Evolutionary conservation across 2,329 filamentous ascomycete genomes (phyloP), one percentile per base, ranked within the genome.

Genomic region (Phialophora verrucosa): DNA sequence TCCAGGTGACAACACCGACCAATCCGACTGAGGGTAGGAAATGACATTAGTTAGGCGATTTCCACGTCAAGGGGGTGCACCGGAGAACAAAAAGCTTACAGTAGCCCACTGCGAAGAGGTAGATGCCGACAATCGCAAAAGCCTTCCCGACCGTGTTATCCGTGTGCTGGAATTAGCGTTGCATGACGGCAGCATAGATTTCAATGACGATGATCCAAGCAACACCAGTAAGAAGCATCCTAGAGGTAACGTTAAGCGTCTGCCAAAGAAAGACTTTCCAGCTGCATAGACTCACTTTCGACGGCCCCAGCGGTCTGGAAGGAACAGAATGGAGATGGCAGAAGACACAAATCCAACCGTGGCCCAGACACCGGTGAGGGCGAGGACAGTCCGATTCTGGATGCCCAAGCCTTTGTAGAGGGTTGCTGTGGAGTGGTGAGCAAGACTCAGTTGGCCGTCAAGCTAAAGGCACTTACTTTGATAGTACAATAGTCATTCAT

Each of bases 271-370:
- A 29, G 4, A 7, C 27, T 29, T 29, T 25, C 23, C 23, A 25
- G 27, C 3, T 5, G 27, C 27, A 29, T 29, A 29, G 27, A 29
- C 27, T 29, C 27, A 29, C 31, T 58, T 62, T 63, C 85, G 80
- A 35, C 84, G 82, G 42, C 85, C 85, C 84, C 84, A 87, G 72
- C 84, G 83, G 72, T 87, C 85, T 0, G 83, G 83, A n/a, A 87
- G 75, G 65, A 77, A 85, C 44, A 78, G 77, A 0, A 83, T 85
- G 0, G 85, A 84, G 42, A 87, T 71, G 32, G 73, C 73, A 65
- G 86, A 87, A 7, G 96, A 96, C 84, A 90, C 93, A 85, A 92
- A 92, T 83, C 96, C 93, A 85, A 92, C 94, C 82, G 96, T 89
- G 81, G 89, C 90, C 76, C 94, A 94, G 82, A 96, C 94, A 68